These are phyloP conservation scores for Candida gorgasii DNA, from an alignment of 805 yeast species.

Conservation along the genomic window DNA sequence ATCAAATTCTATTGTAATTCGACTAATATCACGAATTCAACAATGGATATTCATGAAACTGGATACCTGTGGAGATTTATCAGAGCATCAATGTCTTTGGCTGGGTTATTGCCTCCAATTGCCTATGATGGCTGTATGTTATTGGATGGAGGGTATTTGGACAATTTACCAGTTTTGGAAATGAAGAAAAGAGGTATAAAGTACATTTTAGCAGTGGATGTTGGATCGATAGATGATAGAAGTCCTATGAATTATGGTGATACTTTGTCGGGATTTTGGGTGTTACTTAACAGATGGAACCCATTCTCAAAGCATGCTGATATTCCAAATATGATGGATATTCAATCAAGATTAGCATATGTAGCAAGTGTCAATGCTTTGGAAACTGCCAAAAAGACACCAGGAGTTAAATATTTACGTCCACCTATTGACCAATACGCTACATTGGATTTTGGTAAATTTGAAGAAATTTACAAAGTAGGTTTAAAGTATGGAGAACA, in stretches of 20 bases:
- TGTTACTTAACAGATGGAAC: slow-evolving; percentile 79
- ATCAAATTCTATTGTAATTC: slow-evolving; percentile 84
- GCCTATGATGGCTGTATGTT: slow-evolving; percentile 91
- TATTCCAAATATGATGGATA: slow-evolving; percentile 93
- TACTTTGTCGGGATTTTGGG: slow-evolving; percentile 91
- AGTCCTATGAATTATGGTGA: slow-evolving; percentile 92
- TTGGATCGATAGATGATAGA: slow-evolving; percentile 91
- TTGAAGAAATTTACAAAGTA: slow-evolving; percentile 82
- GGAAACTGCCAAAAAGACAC: slow-evolving; percentile 79
- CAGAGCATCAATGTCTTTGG: slow-evolving; percentile 94
- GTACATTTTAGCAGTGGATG: slow-evolving; percentile 89
- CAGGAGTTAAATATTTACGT: slow-evolving; percentile 83
- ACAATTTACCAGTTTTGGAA: slow-evolving; percentile 87
- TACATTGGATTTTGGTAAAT: slow-evolving; percentile 88
- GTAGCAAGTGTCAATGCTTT: slow-evolving; percentile 94
- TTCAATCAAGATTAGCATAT: slow-evolving; percentile 88
- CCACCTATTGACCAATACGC: slow-evolving; percentile 95
- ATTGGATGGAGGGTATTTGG: slow-evolving; percentile 94
- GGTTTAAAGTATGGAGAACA: slow-evolving; percentile 74
- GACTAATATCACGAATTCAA: slow-evolving; percentile 90
- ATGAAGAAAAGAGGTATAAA: slow-evolving; percentile 90
- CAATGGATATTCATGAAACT: slow-evolving; percentile 89
- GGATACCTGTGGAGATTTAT: slow-evolving; percentile 97
- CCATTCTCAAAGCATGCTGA: slow-evolving; percentile 86
- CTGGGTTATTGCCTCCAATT: slow-evolving; percentile 88